Evolutionary conservation across 352 stramenopile genomes (phyloP).

Genomic region (Phytopythium oedochilum): DNA sequence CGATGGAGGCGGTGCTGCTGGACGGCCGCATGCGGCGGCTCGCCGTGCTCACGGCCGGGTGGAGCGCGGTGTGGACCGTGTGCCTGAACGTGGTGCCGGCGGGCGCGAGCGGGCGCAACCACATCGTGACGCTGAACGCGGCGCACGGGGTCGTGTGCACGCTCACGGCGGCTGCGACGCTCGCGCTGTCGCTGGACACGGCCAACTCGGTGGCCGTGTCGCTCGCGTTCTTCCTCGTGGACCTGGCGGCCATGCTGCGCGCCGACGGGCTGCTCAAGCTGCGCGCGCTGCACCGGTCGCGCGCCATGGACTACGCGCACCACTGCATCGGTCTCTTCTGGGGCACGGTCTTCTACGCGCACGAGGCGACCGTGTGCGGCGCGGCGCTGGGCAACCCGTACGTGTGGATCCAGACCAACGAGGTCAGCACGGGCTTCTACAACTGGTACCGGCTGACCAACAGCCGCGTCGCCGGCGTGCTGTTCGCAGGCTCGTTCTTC

Average conservation of each 20-base stretch:
- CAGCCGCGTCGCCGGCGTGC: conserved; percentile 38
- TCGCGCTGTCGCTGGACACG: conserved; percentile 38
- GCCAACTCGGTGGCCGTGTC: conserved; percentile 57
- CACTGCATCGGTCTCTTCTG: conserved; percentile 65
- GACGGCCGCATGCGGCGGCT: conserved; percentile 33
- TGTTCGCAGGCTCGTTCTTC: conserved; percentile 67
- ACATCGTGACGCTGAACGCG: conserved; percentile 70
- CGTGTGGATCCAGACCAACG: conserved; percentile 83
- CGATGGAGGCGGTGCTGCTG: conserved; percentile 3
- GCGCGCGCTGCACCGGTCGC: conserved; percentile 29
- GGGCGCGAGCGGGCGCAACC: conserved; percentile 38
- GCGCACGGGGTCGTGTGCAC: conserved; percentile 65
- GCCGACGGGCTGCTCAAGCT: conserved; percentile 39
- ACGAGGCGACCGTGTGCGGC: conserved; percentile 50
- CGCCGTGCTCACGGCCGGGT: conserved; percentile 24
- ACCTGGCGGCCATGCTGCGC: conserved; percentile 57
- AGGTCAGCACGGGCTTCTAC: conserved; percentile 79
- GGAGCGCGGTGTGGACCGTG: conserved; percentile 46
- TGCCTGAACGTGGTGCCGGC: conserved; percentile 37
- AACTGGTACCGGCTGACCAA: conserved; percentile 76
- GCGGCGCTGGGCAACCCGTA: conserved; percentile 57
- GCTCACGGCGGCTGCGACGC: conserved; percentile 30
- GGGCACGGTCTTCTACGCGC: conserved; percentile 53
- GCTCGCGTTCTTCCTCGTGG: conserved; percentile 67
- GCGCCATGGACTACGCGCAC: conserved; percentile 70